phyloP scores from a whole-genome alignment of 768 basidiomycete species.

The Leccinum incarnatum region DNA sequence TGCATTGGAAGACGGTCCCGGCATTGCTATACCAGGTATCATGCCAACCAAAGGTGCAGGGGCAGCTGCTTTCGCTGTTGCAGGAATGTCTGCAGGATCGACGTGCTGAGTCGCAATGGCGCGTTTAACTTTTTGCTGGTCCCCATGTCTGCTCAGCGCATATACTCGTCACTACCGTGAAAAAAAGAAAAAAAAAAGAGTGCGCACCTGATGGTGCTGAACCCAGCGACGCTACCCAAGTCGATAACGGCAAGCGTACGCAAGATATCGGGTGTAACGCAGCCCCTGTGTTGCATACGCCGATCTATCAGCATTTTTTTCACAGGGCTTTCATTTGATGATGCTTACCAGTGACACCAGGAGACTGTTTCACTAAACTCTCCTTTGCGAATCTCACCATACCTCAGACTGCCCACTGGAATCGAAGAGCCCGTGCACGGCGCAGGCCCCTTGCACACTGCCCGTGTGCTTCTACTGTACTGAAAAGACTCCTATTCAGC shows the following conservation, averaged over 20 bases:
- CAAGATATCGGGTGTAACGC: constrained; percentile 61
- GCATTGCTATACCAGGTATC: constrained; percentile 5
- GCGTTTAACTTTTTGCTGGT: constrained; percentile 59
- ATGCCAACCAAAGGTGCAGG: constrained; percentile 1
- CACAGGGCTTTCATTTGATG: background rate
- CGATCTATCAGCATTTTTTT: constrained; percentile 19
- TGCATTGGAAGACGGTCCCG: constrained; percentile 5
- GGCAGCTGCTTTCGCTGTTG: constrained; percentile 33
- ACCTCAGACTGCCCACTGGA: constrained; percentile 58
- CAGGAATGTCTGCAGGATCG: constrained; percentile 57
- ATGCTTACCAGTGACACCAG: constrained; percentile 73
- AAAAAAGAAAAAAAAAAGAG: background rate
- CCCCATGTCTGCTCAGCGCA: constrained; percentile 42
- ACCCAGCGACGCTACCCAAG: constrained; percentile 48
- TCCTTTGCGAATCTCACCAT: constrained; percentile 48
- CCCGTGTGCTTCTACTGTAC: constrained; percentile 72
- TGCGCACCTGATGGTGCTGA: constrained; percentile 48
- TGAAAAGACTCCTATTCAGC: constrained; percentile 28
- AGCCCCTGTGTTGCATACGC: constrained; percentile 50
- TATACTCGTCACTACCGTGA: background rate
- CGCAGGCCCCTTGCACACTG: constrained; percentile 63
- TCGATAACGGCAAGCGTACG: constrained; percentile 42
- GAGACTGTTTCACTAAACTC: constrained; percentile 61
- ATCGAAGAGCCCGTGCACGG: constrained; percentile 58
- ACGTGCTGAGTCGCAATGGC: constrained; percentile 56